These are phyloP conservation scores for Cicer pinnatifidum DNA, from an alignment of 306 rosid species.

Conservation along the genomic window DNA sequence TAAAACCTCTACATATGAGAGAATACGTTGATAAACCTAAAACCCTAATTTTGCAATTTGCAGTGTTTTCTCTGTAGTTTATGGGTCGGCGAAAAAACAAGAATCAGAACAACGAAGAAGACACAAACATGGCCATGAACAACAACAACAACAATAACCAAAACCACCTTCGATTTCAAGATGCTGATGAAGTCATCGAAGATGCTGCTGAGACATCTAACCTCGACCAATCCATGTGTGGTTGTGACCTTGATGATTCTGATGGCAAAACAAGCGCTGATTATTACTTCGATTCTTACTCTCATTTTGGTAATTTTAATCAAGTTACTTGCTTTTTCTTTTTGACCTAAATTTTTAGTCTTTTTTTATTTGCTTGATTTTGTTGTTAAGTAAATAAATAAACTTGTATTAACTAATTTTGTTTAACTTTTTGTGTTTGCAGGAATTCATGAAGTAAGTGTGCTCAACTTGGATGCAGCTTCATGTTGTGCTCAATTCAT, in stretches of 20 bases:
- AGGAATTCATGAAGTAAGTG: slow-evolving; percentile 99
- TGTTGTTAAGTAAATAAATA: neutral
- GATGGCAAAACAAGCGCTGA: slow-evolving; percentile 95
- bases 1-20: neutral
- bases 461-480: slow-evolving; percentile 40
- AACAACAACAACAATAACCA: slow-evolving; percentile 42
- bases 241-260: slow-evolving; percentile 58
- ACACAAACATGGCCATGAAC: slow-evolving; percentile 7
- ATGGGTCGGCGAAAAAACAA: slow-evolving; percentile 76
- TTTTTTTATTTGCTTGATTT: neutral
- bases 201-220: slow-evolving; percentile 68
- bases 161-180: slow-evolving; percentile 61
- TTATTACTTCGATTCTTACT: slow-evolving; percentile 95
- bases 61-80: neutral
- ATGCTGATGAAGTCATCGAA: slow-evolving; percentile 62
- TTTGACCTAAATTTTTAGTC: neutral
- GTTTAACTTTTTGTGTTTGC: slow-evolving; percentile 48
- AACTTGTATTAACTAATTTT: neutral
- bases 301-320: slow-evolving; percentile 81
- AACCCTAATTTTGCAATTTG: slow-evolving; percentile 44
- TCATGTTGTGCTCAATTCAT: slow-evolving; percentile 24
- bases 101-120: slow-evolving; percentile 32
- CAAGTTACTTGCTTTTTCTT: neutral
- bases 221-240: slow-evolving; percentile 82
- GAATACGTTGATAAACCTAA: slow-evolving; percentile 31